A percentile compares a stretch with the other conserved stretches of the same genome.
phyloP scores from a whole-genome alignment of 2,329 filamentous ascomycete genomes.

The Aspergillus terreus region DNA sequence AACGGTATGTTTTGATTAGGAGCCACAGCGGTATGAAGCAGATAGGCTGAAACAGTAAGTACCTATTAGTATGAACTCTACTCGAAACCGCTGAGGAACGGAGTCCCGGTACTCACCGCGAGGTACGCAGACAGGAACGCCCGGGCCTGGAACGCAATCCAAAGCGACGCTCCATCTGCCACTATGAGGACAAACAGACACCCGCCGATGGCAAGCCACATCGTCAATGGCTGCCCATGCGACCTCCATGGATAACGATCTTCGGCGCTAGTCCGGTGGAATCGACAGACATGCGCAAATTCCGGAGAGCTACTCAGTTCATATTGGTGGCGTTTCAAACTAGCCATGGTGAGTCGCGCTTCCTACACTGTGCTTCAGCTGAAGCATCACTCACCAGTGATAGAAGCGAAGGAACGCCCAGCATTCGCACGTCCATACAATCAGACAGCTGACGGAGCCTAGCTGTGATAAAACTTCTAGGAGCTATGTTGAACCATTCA shows the following conservation, averaged over 20 bases:
- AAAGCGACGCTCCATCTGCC: constrained; percentile 33
- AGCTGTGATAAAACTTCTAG: constrained; percentile 39
- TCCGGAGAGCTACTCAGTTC: constrained; percentile 6
- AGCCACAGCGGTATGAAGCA: constrained; percentile 28
- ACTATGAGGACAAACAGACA: constrained; percentile 36
- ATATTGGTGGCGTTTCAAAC: constrained; percentile 5
- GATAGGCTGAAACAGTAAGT: constrained; percentile 19
- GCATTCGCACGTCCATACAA: constrained; percentile 43
- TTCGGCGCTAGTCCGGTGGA: constrained; percentile 2
- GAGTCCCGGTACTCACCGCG: constrained; percentile 27
- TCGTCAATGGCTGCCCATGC: constrained; percentile 37
- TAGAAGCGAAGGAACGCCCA: constrained; percentile 41
- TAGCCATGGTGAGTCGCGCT: neutral
- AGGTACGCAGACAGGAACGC: constrained; percentile 40
- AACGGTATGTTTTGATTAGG: constrained; percentile 20
- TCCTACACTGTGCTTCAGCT: neutral
- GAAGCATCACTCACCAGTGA: constrained; percentile 24
- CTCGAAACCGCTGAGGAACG: neutral
- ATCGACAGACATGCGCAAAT: constrained; percentile 10
- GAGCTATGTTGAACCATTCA: constrained; percentile 24
- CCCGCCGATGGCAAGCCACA: constrained; percentile 32
- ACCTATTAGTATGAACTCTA: neutral
- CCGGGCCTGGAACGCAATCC: constrained; percentile 32
- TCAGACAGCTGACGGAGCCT: constrained; percentile 29
- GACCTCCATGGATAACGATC: constrained; percentile 40